Conservation (phyloP, 768 basidiomycete genomes). For the Tylopilus plumbeoviolaceoides region DNA sequence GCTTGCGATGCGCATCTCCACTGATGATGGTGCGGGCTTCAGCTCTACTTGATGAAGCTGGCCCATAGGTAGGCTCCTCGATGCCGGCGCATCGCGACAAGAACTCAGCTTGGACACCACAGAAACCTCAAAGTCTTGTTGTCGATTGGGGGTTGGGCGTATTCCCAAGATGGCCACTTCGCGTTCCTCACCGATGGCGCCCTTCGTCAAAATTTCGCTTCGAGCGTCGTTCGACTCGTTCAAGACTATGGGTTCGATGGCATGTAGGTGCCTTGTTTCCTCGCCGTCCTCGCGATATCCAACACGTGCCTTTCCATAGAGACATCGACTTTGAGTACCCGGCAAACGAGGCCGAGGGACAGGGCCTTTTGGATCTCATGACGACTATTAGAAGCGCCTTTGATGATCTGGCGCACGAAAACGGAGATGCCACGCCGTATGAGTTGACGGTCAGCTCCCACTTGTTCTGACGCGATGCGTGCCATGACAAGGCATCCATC, state of each 20-base stretch:
- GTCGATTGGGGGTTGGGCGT: conserved; percentile 64
- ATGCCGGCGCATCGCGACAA: neutral
- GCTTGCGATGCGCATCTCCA: too few relatives aligned
- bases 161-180: conserved; percentile 67
- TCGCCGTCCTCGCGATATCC: neutral
- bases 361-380: conserved; percentile 63
- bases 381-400: conserved; percentile 62
- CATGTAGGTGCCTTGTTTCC: conserved; percentile 39
- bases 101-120: neutral
- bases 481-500: neutral
- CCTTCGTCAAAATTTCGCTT: conserved; percentile 55
- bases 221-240: conserved; percentile 55
- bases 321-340: conserved; percentile 84
- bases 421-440: conserved; percentile 61
- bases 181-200: conserved; percentile 51
- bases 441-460: conserved; percentile 41
- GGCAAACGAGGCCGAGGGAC: conserved; percentile 49
- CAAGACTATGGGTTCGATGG: conserved; percentile 82
- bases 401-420: conserved; percentile 49
- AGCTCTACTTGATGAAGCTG: conserved; percentile 55
- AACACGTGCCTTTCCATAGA: conserved; percentile 30
- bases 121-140: conserved; percentile 50
- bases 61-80: conserved; percentile 38
- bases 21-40: too few relatives aligned
- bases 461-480: neutral